Percentiles rank a stretch among this genome's conserved stretches.
Conservation (phyloP, 352 stramenopile genomes). For the Phytopythium kandeliae region DNA sequence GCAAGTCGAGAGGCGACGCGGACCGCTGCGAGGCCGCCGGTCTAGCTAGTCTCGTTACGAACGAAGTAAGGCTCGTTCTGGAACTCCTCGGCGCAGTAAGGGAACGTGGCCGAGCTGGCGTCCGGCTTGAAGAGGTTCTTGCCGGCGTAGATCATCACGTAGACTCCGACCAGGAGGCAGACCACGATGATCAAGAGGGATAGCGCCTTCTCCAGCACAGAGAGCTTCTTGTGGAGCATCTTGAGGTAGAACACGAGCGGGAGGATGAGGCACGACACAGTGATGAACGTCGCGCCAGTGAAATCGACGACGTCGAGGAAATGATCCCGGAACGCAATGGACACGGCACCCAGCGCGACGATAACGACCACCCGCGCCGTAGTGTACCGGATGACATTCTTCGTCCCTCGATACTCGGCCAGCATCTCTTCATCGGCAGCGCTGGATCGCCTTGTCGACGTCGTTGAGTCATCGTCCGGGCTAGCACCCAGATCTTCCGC, state of each 20-base stretch:
- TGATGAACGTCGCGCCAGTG: conserved; percentile 17
- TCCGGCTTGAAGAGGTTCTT: conserved; percentile 1
- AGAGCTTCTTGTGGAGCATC: conserved; percentile 11
- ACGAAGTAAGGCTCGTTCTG: conserved; percentile 11
- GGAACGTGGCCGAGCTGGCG: conserved; percentile 7
- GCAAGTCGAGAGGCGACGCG: too few relatives aligned
- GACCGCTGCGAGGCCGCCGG: too few relatives aligned
- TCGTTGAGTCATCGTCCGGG: conserved; percentile 2
- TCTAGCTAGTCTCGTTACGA: conserved; percentile 13
- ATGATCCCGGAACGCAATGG: conserved; percentile 7
- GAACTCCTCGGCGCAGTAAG: conserved; percentile 10
- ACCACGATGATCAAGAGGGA: conserved; percentile 14
- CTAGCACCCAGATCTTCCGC: background rate
- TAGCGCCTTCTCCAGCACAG: conserved; percentile 17
- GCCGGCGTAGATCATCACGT: conserved; percentile 11
- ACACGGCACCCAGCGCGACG: conserved; percentile 4
- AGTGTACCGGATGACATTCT: conserved; percentile 6
- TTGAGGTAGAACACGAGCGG: conserved; percentile 25
- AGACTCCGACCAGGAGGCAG: conserved; percentile 13
- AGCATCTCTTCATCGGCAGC: conserved; percentile 7
- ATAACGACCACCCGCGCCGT: conserved; percentile 1
- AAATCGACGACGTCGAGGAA: conserved; percentile 25
- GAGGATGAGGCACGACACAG: conserved; percentile 20
- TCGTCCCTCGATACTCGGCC: conserved; percentile 6
- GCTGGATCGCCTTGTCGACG: background rate